phyloP scores from a whole-genome alignment of 805 yeast species.

The Cyberlindnera sargentensis region DNA sequence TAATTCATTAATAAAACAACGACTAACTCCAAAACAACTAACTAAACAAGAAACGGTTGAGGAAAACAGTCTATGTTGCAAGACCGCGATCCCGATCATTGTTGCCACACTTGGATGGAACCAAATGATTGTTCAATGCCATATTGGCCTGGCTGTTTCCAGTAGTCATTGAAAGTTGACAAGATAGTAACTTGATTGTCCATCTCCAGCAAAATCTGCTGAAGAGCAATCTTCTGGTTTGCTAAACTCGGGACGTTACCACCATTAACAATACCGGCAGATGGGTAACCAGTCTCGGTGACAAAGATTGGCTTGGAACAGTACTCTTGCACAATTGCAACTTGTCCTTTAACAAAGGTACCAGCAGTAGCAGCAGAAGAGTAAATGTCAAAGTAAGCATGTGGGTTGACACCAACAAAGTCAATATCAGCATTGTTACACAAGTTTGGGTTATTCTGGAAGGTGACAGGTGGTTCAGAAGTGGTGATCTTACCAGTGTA shows the following conservation, averaged over 20 bases:
- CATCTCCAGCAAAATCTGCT: constrained; percentile 49
- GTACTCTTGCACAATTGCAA: constrained; percentile 40
- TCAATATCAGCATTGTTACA: constrained; percentile 69
- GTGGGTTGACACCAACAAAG: constrained; percentile 80
- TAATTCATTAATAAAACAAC: no score
- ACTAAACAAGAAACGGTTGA: no score
- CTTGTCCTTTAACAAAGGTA: constrained; percentile 57
- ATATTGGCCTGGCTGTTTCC: constrained; percentile 82
- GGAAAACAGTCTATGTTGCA: no score
- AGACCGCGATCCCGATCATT: not conserved
- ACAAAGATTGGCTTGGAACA: constrained; percentile 56
- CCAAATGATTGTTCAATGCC: constrained; percentile 89
- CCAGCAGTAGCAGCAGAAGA: constrained; percentile 67
- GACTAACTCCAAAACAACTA: no score
- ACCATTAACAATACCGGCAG: constrained; percentile 66
- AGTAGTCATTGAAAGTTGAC: constrained; percentile 75
- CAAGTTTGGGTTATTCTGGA: constrained; percentile 52
- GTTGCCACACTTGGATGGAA: constrained; percentile 28
- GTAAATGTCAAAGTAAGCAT: constrained; percentile 69
- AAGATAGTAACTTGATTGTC: constrained; percentile 62
- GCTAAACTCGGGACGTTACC: constrained; percentile 59
- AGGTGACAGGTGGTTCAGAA: constrained; percentile 83
- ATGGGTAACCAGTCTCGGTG: constrained; percentile 90
- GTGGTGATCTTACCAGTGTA: constrained; percentile 73
- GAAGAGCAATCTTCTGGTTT: constrained; percentile 68